A percentile compares a stretch with the other conserved stretches of the same genome.
phyloP scores from a whole-genome alignment of 1,139 yeast species.

The Diutina sp. region DNA sequence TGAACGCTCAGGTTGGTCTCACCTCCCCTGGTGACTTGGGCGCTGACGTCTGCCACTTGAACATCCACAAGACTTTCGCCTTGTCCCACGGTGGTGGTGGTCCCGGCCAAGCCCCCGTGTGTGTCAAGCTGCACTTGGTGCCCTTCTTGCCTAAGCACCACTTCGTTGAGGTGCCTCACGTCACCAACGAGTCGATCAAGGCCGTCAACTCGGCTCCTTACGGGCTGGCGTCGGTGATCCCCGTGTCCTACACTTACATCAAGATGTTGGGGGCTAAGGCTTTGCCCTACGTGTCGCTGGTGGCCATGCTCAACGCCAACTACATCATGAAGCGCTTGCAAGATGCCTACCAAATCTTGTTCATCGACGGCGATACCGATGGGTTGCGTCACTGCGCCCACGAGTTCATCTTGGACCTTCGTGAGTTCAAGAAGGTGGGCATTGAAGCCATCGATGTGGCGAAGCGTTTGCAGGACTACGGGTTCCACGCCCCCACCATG shows the following conservation, averaged over 20 bases:
- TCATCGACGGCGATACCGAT: slow-evolving; percentile 41
- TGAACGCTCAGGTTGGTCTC: slow-evolving; percentile 97
- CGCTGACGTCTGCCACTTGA: slow-evolving; percentile 97
- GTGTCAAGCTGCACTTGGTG: slow-evolving; percentile 73
- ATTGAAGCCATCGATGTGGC: slow-evolving; percentile 95
- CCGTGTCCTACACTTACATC: slow-evolving; percentile 89
- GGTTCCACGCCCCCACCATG: slow-evolving; percentile 98
- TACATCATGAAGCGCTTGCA: slow-evolving; percentile 78
- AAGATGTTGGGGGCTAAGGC: slow-evolving; percentile 85
- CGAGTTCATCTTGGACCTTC: slow-evolving; percentile 84
- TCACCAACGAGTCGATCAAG: slow-evolving; percentile 43
- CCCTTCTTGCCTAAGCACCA: slow-evolving; percentile 79
- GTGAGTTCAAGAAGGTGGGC: slow-evolving; percentile 72
- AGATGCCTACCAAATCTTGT: slow-evolving; percentile 63
- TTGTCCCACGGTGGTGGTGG: slow-evolving; percentile 99
- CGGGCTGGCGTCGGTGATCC: slow-evolving; percentile 88
- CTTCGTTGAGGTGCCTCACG: slow-evolving; percentile 45
- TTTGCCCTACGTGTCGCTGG: slow-evolving; percentile 70
- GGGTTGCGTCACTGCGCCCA: slow-evolving; percentile 81
- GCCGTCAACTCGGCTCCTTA: slow-evolving; percentile 90
- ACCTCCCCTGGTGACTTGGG: slow-evolving; percentile 97
- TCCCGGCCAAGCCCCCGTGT: slow-evolving; percentile 97
- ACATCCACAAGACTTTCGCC: slow-evolving; percentile 93
- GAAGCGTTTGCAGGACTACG: slow-evolving; percentile 92
- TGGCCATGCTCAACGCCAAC: slow-evolving; percentile 91